phyloP scores from a whole-genome alignment of 768 basidiomycete species.

The Phlebiopsis flavidoalba region DNA sequence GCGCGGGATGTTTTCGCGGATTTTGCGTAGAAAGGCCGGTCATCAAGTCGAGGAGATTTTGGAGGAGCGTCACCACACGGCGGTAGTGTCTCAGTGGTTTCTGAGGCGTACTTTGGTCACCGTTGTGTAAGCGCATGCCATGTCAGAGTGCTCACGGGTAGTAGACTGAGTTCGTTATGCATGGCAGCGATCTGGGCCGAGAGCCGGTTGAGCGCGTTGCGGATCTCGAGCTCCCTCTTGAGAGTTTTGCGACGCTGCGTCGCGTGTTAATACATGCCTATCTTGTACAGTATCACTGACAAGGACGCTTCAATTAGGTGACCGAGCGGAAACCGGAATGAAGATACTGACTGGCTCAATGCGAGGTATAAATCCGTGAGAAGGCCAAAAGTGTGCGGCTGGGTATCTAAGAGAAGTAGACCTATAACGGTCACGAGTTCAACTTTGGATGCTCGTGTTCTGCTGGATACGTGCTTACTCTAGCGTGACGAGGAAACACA shows the following conservation, averaged over 20 bases:
- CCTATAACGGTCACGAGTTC: slow-evolving; percentile 20
- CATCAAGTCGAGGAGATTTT: slow-evolving; percentile 37
- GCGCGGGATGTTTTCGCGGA: slow-evolving; percentile 41
- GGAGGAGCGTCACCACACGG: slow-evolving; percentile 31
- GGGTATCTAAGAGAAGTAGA: slow-evolving; percentile 31
- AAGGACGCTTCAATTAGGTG: not conserved
- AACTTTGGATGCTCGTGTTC: not conserved
- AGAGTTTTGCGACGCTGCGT: slow-evolving; percentile 31
- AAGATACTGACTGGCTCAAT: slow-evolving; percentile 32
- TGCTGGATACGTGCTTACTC: slow-evolving; percentile 23
- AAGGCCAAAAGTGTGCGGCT: slow-evolving; percentile 32
- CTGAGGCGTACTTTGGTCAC: slow-evolving; percentile 17
- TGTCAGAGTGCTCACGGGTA: slow-evolving; percentile 30
- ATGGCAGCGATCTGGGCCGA: slow-evolving; percentile 36
- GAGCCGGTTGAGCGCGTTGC: slow-evolving; percentile 34
- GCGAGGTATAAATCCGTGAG: slow-evolving; percentile 40
- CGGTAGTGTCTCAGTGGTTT: slow-evolving; percentile 45
- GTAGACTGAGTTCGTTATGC: slow-evolving; percentile 41
- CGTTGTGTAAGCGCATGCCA: not conserved
- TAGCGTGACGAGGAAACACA: slow-evolving; percentile 42
- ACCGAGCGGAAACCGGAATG: not conserved
- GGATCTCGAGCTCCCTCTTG: slow-evolving; percentile 37
- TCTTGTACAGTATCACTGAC: slow-evolving; percentile 32
- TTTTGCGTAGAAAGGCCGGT: slow-evolving; percentile 42
- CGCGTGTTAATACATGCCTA: slow-evolving; percentile 15